phyloP scores from a whole-genome alignment of 768 basidiomycete species.

The Phaffia tasmanica region DNA sequence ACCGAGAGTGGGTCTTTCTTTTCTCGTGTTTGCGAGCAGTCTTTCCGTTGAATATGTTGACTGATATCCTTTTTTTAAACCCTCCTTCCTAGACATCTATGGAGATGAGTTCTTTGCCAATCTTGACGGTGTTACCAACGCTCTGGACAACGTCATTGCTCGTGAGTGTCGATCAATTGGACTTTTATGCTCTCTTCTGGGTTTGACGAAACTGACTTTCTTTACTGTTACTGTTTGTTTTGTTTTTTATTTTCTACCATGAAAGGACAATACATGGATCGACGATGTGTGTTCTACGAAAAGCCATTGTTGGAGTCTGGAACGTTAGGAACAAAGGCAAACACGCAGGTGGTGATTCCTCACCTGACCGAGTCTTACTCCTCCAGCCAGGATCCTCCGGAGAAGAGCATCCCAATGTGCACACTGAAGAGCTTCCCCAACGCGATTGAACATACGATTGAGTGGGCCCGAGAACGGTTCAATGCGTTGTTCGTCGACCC shows the following conservation, averaged over 20 bases:
- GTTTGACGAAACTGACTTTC: neutral
- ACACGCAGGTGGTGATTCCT: slow-evolving; percentile 88
- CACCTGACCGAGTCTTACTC: slow-evolving; percentile 92
- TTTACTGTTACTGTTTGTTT: slow-evolving; percentile 16
- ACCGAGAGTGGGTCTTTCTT: slow-evolving; percentile 64
- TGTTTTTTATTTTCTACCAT: neutral
- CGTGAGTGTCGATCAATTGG: slow-evolving; percentile 47
- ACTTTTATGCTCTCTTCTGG: neutral
- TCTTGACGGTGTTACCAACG: slow-evolving; percentile 92
- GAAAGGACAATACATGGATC: slow-evolving; percentile 91
- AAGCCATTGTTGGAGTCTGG: slow-evolving; percentile 96
- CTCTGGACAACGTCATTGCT: slow-evolving; percentile 90
- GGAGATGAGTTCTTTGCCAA: slow-evolving; percentile 73
- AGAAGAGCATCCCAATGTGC: slow-evolving; percentile 91
- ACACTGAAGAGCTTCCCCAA: slow-evolving; percentile 99
- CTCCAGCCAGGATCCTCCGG: slow-evolving; percentile 96
- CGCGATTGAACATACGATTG: slow-evolving; percentile 92
- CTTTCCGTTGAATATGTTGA: neutral
- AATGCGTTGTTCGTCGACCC: slow-evolving; percentile 90
- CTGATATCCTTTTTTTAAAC: slow-evolving; percentile 24
- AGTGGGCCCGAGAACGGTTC: slow-evolving; percentile 92
- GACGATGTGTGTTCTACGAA: slow-evolving; percentile 89
- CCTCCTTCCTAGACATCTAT: slow-evolving; percentile 56
- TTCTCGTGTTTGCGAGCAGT: neutral
- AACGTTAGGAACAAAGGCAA: slow-evolving; percentile 95